phyloP scores from a whole-genome alignment of 2,329 filamentous ascomycete genomes.

The Alternaria incomplexa region DNA sequence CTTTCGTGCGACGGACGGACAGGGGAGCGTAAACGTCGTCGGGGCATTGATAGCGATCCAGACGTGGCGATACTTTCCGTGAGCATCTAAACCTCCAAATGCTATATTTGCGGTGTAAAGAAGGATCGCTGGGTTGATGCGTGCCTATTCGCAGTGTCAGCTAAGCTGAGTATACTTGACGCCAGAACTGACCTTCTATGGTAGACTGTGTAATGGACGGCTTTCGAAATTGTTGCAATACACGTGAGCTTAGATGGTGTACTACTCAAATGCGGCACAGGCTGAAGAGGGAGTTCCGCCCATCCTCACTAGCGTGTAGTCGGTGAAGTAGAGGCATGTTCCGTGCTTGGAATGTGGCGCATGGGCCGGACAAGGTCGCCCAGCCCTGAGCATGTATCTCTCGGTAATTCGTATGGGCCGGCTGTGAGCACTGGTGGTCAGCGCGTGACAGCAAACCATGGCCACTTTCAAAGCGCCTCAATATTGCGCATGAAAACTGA shows the following conservation, averaged over 20 bases:
- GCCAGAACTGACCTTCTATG: neutral
- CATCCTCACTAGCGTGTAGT: constrained; percentile 6
- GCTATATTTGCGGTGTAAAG: neutral
- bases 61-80: constrained; percentile 1
- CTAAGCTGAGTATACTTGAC: constrained; percentile 2
- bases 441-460: neutral
- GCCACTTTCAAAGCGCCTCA: neutral
- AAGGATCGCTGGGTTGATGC: neutral
- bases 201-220: neutral
- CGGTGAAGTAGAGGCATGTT: constrained; percentile 6
- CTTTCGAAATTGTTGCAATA: neutral
- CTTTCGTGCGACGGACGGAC: neutral
- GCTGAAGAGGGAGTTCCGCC: neutral
- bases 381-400: neutral
- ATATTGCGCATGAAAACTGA: neutral
- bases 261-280: constrained; percentile 4
- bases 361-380: constrained; percentile 9
- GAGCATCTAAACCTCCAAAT: neutral
- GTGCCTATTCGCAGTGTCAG: neutral
- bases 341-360: constrained; percentile 8
- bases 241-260: neutral
- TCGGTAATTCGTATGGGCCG: neutral
- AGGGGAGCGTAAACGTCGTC: neutral
- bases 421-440: neutral
- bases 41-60: constrained; percentile 3